phyloP scores from a whole-genome alignment of 441 rosid genomes.

The Pelargonium myrrhifolium region DNA sequence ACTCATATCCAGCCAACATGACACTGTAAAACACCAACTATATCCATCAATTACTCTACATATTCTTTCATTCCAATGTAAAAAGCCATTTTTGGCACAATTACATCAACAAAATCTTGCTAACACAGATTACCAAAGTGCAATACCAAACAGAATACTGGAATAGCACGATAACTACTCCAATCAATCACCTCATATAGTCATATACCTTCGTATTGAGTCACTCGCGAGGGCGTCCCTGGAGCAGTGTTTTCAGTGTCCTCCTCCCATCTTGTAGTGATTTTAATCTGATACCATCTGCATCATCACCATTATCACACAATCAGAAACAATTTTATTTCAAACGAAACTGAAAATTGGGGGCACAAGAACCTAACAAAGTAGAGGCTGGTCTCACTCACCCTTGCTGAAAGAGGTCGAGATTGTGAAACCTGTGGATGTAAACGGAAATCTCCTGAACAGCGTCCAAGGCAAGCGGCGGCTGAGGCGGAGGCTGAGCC shows the following conservation, averaged over 20 bases:
- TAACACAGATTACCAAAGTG: background rate
- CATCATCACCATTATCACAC: background rate
- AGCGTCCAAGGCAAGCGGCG: background rate
- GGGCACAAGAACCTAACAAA: background rate
- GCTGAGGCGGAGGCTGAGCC: background rate
- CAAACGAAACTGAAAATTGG: background rate
- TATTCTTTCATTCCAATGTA: background rate
- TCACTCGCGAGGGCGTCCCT: slow-evolving; percentile 74
- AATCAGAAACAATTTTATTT: too few relatives aligned
- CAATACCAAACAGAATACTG: background rate
- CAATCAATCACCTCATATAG: background rate
- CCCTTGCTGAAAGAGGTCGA: slow-evolving; percentile 8
- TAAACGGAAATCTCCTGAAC: background rate
- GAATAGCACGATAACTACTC: too few relatives aligned
- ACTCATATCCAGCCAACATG: too few relatives aligned
- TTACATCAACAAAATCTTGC: background rate
- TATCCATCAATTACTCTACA: too few relatives aligned
- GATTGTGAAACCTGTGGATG: slow-evolving; percentile 6
- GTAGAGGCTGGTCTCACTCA: background rate
- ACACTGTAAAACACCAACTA: too few relatives aligned
- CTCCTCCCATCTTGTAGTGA: slow-evolving; percentile 67
- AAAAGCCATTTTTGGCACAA: background rate
- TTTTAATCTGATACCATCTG: slow-evolving; percentile 84
- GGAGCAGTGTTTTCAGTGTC: slow-evolving; percentile 30
- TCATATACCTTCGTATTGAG: slow-evolving; percentile 77